Conservation (phyloP, 306 rosid species). For the Cicer bijugum region DNA sequence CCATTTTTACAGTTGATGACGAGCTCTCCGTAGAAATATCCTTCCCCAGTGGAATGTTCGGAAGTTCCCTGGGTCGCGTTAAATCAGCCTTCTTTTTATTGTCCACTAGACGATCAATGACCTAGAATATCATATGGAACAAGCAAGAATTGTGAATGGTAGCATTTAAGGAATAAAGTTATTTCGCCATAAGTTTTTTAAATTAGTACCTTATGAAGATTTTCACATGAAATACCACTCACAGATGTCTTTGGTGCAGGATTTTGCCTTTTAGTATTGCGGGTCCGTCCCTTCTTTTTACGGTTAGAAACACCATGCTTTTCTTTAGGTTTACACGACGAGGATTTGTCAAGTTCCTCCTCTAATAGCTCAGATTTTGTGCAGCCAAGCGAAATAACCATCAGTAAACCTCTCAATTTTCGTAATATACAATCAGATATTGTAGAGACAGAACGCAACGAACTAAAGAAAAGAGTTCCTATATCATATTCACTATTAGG, state of each 20-base stretch:
- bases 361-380: slow-evolving; percentile 84
- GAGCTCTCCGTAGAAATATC: slow-evolving; percentile 51
- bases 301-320: slow-evolving; percentile 62
- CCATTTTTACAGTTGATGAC: slow-evolving; percentile 58
- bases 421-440: slow-evolving; percentile 81
- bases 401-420: slow-evolving; percentile 82
- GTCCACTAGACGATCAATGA: slow-evolving; percentile 48
- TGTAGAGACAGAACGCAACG: slow-evolving; percentile 75
- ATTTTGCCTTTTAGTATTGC: slow-evolving; percentile 61
- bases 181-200: slow-evolving; percentile 37
- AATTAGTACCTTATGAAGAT: slow-evolving; percentile 57
- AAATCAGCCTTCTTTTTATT: slow-evolving; percentile 53
- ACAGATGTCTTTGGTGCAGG: slow-evolving; percentile 48
- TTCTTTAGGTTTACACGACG: slow-evolving; percentile 70
- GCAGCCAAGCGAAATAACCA: slow-evolving; percentile 87
- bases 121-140: slow-evolving; percentile 62
- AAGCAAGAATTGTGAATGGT: slow-evolving; percentile 47
- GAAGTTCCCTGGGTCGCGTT: slow-evolving; percentile 48
- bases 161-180: slow-evolving; percentile 39
- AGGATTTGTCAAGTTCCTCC: slow-evolving; percentile 58
- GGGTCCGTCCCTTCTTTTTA: slow-evolving; percentile 76
- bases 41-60: slow-evolving; percentile 48
- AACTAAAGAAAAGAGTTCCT: slow-evolving; percentile 75
- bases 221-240: slow-evolving; percentile 49
- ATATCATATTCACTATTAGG: slow-evolving; percentile 58